These are phyloP conservation scores for Xylariaceae sp. DNA, from an alignment of 2,329 filamentous ascomycete species.

Conservation along the genomic window DNA sequence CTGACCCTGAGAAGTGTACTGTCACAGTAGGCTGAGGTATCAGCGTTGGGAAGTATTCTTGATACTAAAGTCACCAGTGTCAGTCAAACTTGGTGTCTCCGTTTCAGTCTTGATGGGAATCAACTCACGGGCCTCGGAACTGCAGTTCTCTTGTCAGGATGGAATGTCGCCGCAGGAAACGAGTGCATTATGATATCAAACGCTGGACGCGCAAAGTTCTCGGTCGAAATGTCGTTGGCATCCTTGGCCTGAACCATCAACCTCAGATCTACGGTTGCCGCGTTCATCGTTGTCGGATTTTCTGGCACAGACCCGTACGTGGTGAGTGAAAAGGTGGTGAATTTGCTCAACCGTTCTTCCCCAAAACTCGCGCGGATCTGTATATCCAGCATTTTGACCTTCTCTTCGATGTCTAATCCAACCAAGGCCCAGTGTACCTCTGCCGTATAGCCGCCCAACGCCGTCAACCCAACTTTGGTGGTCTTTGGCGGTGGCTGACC, in stretches of 20 bases:
- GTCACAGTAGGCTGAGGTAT: conserved; percentile 3
- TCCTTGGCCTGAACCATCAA: conserved; percentile 2
- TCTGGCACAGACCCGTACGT: conserved; percentile 3
- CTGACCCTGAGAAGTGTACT: conserved; percentile 5
- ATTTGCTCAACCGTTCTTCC: conserved; percentile 2
- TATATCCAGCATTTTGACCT: conserved; percentile 24
- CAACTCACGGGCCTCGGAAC: conserved; percentile 5
- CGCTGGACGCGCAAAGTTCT: conserved; percentile 1
- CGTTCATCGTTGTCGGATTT: conserved; percentile 3
- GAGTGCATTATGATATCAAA: conserved; percentile 4
- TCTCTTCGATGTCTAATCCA: conserved; percentile 36
- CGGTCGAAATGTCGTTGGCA: background rate
- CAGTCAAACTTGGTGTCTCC: background rate
- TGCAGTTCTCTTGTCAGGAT: conserved; percentile 3
- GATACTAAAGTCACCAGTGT: conserved; percentile 1
- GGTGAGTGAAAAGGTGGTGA: conserved; percentile 5
- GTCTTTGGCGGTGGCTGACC: conserved; percentile 32
- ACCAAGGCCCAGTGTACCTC: conserved; percentile 34
- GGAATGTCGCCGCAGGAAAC: conserved; percentile 3
- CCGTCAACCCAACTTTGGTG: conserved; percentile 26
- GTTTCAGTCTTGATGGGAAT: background rate
- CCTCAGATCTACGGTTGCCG: conserved; percentile 3
- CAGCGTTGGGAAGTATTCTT: conserved; percentile 8
- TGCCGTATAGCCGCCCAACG: conserved; percentile 33
- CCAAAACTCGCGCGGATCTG: conserved; percentile 1